Conservation (phyloP, 2,329 filamentous ascomycete genomes). For the Metarhizium rileyi region DNA sequence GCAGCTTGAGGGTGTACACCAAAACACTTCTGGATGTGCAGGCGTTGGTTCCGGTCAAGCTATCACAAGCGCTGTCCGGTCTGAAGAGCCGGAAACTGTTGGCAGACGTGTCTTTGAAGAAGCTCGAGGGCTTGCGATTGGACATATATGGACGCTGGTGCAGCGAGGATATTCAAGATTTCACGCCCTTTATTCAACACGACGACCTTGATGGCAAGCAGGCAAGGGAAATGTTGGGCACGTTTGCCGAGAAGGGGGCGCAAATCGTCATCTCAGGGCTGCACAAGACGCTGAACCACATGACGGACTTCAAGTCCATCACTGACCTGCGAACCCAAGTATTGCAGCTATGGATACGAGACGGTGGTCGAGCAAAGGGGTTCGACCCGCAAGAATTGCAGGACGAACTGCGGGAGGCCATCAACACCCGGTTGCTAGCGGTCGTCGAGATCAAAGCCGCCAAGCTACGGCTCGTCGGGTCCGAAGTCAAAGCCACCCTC, state of each 20-base stretch:
- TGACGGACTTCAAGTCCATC: constrained; percentile 58
- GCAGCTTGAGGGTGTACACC: constrained; percentile 63
- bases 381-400: constrained; percentile 61
- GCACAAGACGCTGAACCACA: constrained; percentile 45
- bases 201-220: constrained; percentile 59
- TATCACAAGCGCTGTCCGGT: constrained; percentile 58
- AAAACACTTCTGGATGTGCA: constrained; percentile 71
- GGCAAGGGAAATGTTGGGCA: constrained; percentile 48
- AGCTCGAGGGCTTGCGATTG: constrained; percentile 61
- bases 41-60: constrained; percentile 59
- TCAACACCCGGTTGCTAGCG: constrained; percentile 57
- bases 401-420: constrained; percentile 54
- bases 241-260: constrained; percentile 55
- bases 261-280: constrained; percentile 53
- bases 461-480: constrained; percentile 55
- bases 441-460: constrained; percentile 55
- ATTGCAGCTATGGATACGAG: constrained; percentile 65
- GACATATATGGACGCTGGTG: constrained; percentile 76
- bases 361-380: constrained; percentile 53
- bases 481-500: constrained; percentile 52
- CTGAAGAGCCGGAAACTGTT: constrained; percentile 65
- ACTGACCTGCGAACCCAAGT: constrained; percentile 60
- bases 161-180: constrained; percentile 70
- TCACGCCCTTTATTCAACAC: constrained; percentile 78
- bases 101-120: constrained; percentile 56